Base-by-base conservation (phyloP, 805 yeast species). In the Monosporozyma servazzii region DNA sequence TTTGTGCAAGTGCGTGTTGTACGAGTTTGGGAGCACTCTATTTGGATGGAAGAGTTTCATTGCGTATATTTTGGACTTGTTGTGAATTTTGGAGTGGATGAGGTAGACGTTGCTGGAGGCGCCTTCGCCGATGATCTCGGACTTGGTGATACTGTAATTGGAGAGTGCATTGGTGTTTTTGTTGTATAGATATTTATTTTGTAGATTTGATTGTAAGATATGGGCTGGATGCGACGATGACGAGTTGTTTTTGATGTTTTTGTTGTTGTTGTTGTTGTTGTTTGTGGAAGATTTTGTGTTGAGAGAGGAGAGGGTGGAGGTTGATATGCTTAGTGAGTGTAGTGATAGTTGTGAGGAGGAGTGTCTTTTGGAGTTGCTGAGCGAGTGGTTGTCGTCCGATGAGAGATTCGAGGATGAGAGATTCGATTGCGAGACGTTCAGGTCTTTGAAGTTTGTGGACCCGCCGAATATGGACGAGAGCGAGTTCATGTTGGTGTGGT, bases 91-190 rank as follows among this genome's bases (percentile, higher is more conserved):
- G 0, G 85, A 77, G 53, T 80, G 79, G 53, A 89, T 84, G 49
- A 88, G 75, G 42, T 85, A 78, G n/a, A 90, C 98, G 0, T 93
- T 84, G 1, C 98, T 97, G 23, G 95, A 90, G 1, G 97, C 97
- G 13, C 98, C 98, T 52, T 90, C 81, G 21, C 98, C 98, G 48
- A 88, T 72, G 21, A 84, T 72, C 55, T 77, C 77, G 11, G 95
- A 95, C 2, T 25, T 25, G 27, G 83, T 77, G 23, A 80, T 74
- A 41, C 95, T 93, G 67, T 88, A 88, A 36, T 18, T 18, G 39
- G 29, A 18, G 27, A 20, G 4, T 15, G 18, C 20, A 31, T 11
- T 15, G 48, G 2, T 25, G 31, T n/a, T 3, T 6, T 21, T 46
- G 42, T n/a, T 17, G 20, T 71, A 62, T 29, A 73, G 72, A 53